These are phyloP conservation scores for Rubus idaeus DNA, from an alignment of 306 rosid genomes.

Conservation along the genomic window DNA sequence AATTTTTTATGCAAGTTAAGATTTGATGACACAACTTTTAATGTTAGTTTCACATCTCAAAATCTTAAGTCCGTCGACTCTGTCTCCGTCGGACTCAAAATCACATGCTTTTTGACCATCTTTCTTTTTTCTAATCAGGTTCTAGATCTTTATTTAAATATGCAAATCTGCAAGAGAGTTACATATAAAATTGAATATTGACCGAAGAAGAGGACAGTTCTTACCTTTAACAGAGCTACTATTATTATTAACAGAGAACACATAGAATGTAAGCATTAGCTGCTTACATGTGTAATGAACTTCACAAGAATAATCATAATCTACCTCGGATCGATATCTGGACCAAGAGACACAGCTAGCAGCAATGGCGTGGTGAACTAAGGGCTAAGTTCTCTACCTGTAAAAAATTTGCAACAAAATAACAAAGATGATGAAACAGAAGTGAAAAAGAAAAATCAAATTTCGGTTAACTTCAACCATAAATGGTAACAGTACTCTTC, in stretches of 20 bases:
- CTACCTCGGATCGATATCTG: slow-evolving; percentile 87
- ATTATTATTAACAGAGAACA: not conserved
- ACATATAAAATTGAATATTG: too few species aligned
- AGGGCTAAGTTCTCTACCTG: slow-evolving; percentile 75
- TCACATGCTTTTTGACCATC: not conserved
- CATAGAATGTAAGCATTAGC: not conserved
- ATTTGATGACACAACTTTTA: too few species aligned
- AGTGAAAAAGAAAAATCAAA: not conserved
- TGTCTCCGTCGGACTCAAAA: not conserved
- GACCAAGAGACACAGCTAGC: slow-evolving; percentile 63
- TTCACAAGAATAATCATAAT: slow-evolving; percentile 18
- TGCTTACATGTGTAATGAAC: not conserved
- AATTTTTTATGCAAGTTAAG: too few species aligned
- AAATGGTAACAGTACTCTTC: too few species aligned
- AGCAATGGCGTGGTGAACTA: slow-evolving; percentile 76
- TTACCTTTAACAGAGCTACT: not conserved
- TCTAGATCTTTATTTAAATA: not conserved
- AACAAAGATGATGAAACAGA: slow-evolving; percentile 17
- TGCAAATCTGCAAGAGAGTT: too few species aligned
- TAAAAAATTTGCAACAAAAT: slow-evolving; percentile 27
- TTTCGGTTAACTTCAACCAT: not conserved
- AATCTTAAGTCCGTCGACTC: too few species aligned
- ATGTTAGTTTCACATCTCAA: too few species aligned
- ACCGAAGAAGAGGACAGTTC: too few species aligned
- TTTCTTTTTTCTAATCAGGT: not conserved